Base-by-base conservation (phyloP, 1,284 basidiomycete species). In the Trametes pubescens region DNA sequence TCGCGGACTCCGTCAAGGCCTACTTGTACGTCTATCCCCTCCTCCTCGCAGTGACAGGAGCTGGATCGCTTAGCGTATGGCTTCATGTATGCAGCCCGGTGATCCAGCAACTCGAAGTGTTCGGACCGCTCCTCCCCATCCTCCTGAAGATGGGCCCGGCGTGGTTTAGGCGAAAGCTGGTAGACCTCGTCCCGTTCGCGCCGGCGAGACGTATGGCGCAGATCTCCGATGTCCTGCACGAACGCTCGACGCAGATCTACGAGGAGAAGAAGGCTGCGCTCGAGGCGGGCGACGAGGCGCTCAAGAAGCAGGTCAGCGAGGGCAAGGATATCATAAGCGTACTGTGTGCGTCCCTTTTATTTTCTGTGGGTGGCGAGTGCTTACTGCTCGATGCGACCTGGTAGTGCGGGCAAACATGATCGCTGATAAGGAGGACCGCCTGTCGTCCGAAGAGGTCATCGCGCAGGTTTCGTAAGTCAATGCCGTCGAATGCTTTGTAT, bases 111-210 rank as follows among this genome's bases (percentile, higher is more conserved):
- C 16, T 62, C 13, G 51, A 52, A n/a, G 21, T 24, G 35, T 40
- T 52, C 35, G 13, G 13, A 3, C 51, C 37, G 3, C 10, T 55
- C 10, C 29, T 81, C 13, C 78, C 80, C 0, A 69, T 68, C 14
- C 51, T 78, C 5, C 61, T 74, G 8, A 77, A 76, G 29, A 64
- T 81, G 6, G 79, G 79, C 2, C 65, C 80, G 0, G 66, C 78
- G 0, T 65, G 63, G 21, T 74, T 84, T 52, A 75, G 79, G 21
- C 74, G 78, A 32, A 74, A 72, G 34, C 24, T 81, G 0, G 69
- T 81, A 0, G 70, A 78, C 18, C 46, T 73, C 26, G 46, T 79
- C 13, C 82, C 81, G 2, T 76, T 67, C 60, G 71, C 34, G 2
- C 44, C 14, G 1, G 22, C 38, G 11, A 54, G 55, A 37, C 40